Conservation (phyloP, 345 rosid species). For the Eucalyptus victrix region DNA sequence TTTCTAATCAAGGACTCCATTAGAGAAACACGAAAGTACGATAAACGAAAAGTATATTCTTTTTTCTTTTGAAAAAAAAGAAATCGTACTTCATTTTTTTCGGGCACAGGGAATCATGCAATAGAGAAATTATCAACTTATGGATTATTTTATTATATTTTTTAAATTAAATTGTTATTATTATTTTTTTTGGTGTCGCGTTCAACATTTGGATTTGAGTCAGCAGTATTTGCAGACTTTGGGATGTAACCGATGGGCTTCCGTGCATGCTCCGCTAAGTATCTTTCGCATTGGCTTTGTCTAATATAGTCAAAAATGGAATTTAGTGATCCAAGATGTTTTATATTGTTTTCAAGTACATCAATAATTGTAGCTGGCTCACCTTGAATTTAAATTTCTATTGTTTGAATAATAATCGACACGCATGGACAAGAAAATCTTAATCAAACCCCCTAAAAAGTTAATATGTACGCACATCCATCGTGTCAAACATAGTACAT, state of each 20-base stretch:
- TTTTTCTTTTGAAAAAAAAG: neutral
- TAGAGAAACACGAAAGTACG: neutral
- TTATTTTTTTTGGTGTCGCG: neutral
- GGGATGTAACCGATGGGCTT: neutral
- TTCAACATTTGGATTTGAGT: neutral
- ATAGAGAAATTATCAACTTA: neutral
- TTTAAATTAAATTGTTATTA: too few relatives aligned
- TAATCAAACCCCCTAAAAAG: neutral
- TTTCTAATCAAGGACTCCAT: neutral
- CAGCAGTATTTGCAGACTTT: neutral
- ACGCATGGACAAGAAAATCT: neutral
- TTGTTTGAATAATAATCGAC: neutral
- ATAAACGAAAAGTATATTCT: neutral
- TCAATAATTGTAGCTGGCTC: neutral
- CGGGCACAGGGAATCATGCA: neutral
- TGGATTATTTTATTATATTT: neutral
- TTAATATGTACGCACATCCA: neutral
- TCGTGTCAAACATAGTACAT: neutral
- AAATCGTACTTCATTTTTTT: neutral
- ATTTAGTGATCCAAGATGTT: neutral
- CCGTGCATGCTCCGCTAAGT: neutral
- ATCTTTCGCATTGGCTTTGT: neutral
- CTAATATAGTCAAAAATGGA: neutral
- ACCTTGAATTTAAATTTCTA: neutral
- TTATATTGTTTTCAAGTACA: neutral